phyloP scores from a whole-genome alignment of 805 yeast species.

The Candida vaughaniae region DNA sequence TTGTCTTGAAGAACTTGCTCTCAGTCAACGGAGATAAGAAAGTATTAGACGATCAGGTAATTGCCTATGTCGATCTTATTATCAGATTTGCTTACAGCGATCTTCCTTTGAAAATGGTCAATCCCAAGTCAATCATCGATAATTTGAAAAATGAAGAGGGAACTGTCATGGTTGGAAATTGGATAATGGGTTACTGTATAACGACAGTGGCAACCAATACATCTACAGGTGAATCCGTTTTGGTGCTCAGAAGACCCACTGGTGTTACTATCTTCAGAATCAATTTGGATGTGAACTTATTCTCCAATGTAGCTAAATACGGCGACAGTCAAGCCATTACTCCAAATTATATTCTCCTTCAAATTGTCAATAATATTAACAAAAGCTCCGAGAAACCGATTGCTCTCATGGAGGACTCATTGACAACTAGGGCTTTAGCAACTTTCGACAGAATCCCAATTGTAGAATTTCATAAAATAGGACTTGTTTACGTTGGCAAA shows the following conservation, averaged over 20 bases:
- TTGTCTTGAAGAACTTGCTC: conserved; percentile 51
- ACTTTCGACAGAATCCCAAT: conserved; percentile 75
- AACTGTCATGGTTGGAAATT: conserved; percentile 33
- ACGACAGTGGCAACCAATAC: conserved; percentile 55
- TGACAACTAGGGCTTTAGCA: conserved; percentile 49
- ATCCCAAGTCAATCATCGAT: conserved; percentile 13
- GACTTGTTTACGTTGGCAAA: conserved; percentile 71
- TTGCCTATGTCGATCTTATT: conserved; percentile 68
- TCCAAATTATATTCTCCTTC: conserved; percentile 52
- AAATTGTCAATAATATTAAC: conserved; percentile 46
- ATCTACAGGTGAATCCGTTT: conserved; percentile 48
- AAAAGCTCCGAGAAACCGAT: conserved; percentile 41
- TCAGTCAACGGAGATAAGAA: conserved; percentile 20
- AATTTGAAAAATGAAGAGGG: conserved; percentile 11
- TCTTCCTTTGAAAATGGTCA: conserved; percentile 49
- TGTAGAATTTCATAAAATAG: conserved; percentile 75
- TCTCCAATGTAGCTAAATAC: conserved; percentile 5
- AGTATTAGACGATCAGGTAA: conserved; percentile 49
- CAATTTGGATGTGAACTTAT: conserved; percentile 31
- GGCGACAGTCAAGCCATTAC: conserved; percentile 6
- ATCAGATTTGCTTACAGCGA: conserved; percentile 66
- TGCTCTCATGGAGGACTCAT: conserved; percentile 49
- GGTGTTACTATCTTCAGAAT: conserved; percentile 54
- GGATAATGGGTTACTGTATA: conserved; percentile 63
- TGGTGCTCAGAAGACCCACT: conserved; percentile 64